These are phyloP conservation scores for Pleurotus tuber-regium DNA, from an alignment of 768 basidiomycete species.

Conservation along the genomic window DNA sequence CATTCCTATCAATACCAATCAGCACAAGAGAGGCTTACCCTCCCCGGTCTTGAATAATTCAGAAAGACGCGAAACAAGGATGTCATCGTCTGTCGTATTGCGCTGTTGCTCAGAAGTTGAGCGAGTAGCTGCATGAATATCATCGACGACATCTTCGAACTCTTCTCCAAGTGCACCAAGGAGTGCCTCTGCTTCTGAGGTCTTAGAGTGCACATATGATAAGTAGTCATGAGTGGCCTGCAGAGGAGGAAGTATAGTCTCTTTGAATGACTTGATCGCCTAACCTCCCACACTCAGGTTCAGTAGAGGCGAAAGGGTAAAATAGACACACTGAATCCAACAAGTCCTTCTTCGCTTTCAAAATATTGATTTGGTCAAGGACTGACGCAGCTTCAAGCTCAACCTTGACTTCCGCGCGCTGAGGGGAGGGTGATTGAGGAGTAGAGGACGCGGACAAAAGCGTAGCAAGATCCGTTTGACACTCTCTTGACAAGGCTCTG, in stretches of 20 bases:
- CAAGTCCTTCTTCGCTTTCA: slow-evolving; percentile 20
- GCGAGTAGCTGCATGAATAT: slow-evolving; percentile 5
- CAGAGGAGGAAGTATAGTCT: slow-evolving; percentile 22
- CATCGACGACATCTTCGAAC: slow-evolving; percentile 23
- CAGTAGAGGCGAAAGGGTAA: too few species aligned
- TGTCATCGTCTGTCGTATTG: slow-evolving; percentile 11
- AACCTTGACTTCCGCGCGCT: slow-evolving; percentile 19
- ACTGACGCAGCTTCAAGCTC: slow-evolving; percentile 30
- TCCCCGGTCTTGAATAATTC: slow-evolving; percentile 16
- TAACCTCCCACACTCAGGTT: too few species aligned
- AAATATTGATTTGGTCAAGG: slow-evolving; percentile 25
- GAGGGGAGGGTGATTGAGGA: too few species aligned
- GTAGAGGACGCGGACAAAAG: too few species aligned
- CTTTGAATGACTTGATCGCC: slow-evolving; percentile 19
- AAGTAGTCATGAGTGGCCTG: slow-evolving; percentile 20
- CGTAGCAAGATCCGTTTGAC: not conserved
- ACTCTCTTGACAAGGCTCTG: not conserved
- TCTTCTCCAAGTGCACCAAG: slow-evolving; percentile 33
- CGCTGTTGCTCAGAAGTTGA: not conserved
- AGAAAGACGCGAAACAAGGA: slow-evolving; percentile 17
- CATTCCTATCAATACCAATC: not conserved
- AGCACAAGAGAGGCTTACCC: slow-evolving; percentile 13
- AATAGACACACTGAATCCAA: too few species aligned
- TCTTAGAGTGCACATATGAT: slow-evolving; percentile 13
- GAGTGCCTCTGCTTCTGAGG: slow-evolving; percentile 28